Evolutionary conservation across 73 alveolate species (phyloP).

Genomic region (Paramecium octaurelia): DNA sequence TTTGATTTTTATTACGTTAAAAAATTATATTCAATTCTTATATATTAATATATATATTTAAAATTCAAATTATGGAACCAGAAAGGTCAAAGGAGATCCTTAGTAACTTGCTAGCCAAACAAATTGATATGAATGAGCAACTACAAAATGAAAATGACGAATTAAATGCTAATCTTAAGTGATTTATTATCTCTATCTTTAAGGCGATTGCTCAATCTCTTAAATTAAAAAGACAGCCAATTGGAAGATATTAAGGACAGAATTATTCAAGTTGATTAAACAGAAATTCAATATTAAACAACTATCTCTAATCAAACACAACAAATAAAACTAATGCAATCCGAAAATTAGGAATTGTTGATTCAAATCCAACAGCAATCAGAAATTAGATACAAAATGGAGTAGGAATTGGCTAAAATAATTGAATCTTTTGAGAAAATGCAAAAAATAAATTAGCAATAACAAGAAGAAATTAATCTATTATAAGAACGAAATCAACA

Average conservation of each 20-base stretch:
- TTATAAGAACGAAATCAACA: not conserved
- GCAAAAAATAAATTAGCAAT: not conserved
- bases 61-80: not conserved
- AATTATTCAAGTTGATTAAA: not conserved
- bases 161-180: conserved; percentile 11
- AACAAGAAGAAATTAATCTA: not conserved
- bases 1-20: conserved; percentile 24
- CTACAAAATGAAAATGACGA: conserved; percentile 25
- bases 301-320: not conserved
- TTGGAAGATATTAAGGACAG: not conserved
- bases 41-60: not conserved
- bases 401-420: not conserved
- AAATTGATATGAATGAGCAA: conserved; percentile 23
- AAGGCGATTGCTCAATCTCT: not conserved
- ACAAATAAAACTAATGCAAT: not conserved
- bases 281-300: not conserved
- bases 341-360: not conserved
- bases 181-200: not conserved
- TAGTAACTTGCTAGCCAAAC: not conserved
- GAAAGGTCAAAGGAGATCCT: conserved; percentile 43
- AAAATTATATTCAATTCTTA: not conserved
- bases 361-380: not conserved
- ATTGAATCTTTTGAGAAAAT: not conserved
- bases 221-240: not conserved
- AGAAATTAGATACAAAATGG: not conserved